phyloP scores from a whole-genome alignment of 768 basidiomycete species.

The Mycena vitilis region DNA sequence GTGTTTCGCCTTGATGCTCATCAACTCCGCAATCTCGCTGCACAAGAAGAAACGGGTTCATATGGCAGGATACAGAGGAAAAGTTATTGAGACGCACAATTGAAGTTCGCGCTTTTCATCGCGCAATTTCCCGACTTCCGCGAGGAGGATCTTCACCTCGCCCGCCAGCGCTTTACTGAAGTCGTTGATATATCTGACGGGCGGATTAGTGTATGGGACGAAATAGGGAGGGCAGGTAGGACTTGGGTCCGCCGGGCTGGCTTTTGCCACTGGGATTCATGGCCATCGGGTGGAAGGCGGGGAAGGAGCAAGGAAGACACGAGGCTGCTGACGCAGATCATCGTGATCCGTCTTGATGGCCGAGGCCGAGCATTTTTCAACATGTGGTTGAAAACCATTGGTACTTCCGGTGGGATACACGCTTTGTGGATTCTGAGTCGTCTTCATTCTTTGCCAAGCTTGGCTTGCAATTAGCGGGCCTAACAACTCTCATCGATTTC shows the following conservation, averaged over 20 bases:
- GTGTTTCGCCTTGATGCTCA: conserved; percentile 70
- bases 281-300: neutral
- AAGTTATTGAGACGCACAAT: conserved; percentile 51
- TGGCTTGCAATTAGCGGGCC: no score
- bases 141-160: conserved; percentile 71
- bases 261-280: neutral
- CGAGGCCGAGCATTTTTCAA: no score
- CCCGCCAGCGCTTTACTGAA: conserved; percentile 72
- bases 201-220: neutral
- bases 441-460: no score
- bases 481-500: no score
- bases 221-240: neutral
- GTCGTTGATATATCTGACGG: conserved; percentile 62
- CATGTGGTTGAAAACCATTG: no score
- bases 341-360: no score
- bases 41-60: no score
- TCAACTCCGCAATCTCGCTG: conserved; percentile 71
- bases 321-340: neutral
- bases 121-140: conserved; percentile 70
- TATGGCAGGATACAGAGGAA: no score
- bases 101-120: conserved; percentile 69
- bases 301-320: conserved; percentile 1
- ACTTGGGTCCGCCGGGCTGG: conserved; percentile 19
- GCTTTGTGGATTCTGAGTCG: no score
- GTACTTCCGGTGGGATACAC: no score